Evolutionary conservation across 345 rosid species (phyloP).

Genomic region (Orychophragmus violaceus): DNA sequence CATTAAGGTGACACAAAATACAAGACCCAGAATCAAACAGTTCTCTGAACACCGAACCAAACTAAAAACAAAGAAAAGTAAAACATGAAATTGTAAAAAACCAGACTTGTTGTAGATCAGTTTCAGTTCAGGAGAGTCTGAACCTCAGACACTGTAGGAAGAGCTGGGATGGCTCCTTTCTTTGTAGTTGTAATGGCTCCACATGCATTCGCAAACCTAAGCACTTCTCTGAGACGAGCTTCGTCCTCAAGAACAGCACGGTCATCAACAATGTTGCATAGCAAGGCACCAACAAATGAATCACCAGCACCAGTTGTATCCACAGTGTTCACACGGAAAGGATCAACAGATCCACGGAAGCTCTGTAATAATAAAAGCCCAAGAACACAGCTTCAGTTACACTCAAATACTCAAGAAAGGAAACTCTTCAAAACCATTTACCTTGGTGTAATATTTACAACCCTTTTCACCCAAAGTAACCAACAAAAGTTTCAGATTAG

Average conservation of each 20-base stretch:
- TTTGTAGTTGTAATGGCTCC: background rate
- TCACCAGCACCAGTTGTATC: background rate
- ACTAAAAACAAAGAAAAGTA: background rate
- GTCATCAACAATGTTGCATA: background rate
- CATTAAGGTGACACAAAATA: background rate
- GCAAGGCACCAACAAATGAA: background rate
- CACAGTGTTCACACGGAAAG: background rate
- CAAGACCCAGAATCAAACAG: background rate
- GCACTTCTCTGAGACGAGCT: background rate
- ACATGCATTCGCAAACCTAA: background rate
- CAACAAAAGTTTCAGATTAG: background rate
- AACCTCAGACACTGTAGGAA: background rate
- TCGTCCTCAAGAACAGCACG: background rate
- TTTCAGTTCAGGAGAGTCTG: background rate
- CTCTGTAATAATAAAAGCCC: background rate
- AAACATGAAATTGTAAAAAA: background rate
- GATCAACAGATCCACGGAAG: background rate
- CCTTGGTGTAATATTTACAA: background rate
- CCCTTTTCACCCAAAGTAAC: background rate
- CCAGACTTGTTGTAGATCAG: background rate
- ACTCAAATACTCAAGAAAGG: background rate
- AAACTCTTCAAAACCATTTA: background rate
- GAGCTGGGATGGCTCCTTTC: background rate
- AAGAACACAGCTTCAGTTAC: background rate
- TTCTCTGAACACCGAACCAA: background rate